Evolutionary conservation across 768 basidiomycete species (phyloP).

Genomic region (Dacryopinax primogenitus): DNA sequence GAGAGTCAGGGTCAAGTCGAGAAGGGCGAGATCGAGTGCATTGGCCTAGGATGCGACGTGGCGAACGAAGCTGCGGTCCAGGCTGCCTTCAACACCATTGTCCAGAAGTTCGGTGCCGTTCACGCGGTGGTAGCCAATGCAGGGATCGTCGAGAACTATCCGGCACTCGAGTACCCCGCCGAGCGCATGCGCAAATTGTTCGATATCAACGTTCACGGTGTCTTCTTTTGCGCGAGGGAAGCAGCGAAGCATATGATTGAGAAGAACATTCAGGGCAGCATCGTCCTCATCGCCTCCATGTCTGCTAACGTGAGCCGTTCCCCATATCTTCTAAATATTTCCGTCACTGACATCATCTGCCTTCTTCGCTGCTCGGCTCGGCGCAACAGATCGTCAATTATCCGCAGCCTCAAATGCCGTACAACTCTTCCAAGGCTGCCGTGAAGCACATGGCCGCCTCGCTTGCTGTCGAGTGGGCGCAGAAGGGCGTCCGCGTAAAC

Average conservation of each 20-base stretch:
- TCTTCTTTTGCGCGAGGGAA: conserved; percentile 92
- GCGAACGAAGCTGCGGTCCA: conserved; percentile 69
- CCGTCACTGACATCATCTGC: not conserved
- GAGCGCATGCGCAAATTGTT: conserved; percentile 72
- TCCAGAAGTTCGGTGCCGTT: conserved; percentile 53
- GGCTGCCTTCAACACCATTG: conserved; percentile 50
- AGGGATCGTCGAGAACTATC: conserved; percentile 81
- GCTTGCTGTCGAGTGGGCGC: conserved; percentile 93
- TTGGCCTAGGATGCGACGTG: conserved; percentile 80
- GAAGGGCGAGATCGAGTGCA: conserved; percentile 45
- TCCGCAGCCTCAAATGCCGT: conserved; percentile 88
- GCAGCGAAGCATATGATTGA: conserved; percentile 86
- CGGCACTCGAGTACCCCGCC: conserved; percentile 76
- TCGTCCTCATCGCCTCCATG: conserved; percentile 84
- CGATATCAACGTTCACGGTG: conserved; percentile 89
- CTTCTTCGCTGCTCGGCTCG: not conserved
- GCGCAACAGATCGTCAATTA: conserved; percentile 64
- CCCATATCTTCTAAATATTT: conserved; percentile 13
- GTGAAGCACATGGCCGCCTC: conserved; percentile 90
- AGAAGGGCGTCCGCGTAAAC: conserved; percentile 76
- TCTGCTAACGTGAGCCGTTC: conserved; percentile 56
- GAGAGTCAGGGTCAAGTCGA: conserved; percentile 38
- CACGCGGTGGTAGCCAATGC: conserved; percentile 67
- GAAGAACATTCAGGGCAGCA: conserved; percentile 56
- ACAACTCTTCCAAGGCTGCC: conserved; percentile 91